Percentiles rank a stretch among this genome's conserved stretches.
These are phyloP conservation scores for Diplodia corticola DNA, from an alignment of 2,329 filamentous ascomycete genomes.

Conservation along the genomic window DNA sequence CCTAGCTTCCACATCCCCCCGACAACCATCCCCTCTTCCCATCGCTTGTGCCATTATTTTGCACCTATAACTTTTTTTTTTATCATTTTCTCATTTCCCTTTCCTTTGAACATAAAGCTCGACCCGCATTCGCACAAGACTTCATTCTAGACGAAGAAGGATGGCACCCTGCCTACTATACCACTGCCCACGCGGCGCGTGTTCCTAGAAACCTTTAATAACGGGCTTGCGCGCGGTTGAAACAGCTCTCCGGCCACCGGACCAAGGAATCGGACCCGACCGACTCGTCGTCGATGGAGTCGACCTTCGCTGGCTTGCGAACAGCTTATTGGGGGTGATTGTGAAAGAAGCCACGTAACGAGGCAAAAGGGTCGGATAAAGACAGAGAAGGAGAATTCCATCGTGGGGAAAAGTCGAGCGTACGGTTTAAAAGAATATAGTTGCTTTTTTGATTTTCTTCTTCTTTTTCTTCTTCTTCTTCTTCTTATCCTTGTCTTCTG, in stretches of 20 bases:
- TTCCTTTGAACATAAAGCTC: slow-evolving; percentile 2
- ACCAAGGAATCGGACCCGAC: slow-evolving; percentile 62
- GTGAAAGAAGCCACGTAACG: background rate
- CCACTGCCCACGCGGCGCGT: background rate
- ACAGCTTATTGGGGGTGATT: slow-evolving; percentile 43
- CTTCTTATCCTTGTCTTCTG: too few species aligned
- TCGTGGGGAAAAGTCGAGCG: background rate
- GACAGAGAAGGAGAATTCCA: background rate
- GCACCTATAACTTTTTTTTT: background rate
- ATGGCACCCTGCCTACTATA: background rate
- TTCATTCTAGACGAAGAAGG: slow-evolving; percentile 9
- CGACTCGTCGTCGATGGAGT: slow-evolving; percentile 28
- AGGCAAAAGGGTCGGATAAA: background rate
- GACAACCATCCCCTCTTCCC: background rate
- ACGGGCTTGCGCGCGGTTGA: background rate
- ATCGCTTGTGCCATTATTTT: background rate
- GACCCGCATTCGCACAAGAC: slow-evolving; percentile 8
- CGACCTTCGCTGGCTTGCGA: slow-evolving; percentile 41
- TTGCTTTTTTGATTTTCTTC: too few species aligned
- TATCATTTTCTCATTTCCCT: background rate
- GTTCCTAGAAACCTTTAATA: background rate
- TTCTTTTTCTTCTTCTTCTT: too few species aligned
- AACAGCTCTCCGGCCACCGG: slow-evolving; percentile 62
- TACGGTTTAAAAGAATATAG: too few species aligned
- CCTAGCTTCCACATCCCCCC: background rate